Conservation (phyloP, 306 rosid species). For the Lotus japonicus region DNA sequence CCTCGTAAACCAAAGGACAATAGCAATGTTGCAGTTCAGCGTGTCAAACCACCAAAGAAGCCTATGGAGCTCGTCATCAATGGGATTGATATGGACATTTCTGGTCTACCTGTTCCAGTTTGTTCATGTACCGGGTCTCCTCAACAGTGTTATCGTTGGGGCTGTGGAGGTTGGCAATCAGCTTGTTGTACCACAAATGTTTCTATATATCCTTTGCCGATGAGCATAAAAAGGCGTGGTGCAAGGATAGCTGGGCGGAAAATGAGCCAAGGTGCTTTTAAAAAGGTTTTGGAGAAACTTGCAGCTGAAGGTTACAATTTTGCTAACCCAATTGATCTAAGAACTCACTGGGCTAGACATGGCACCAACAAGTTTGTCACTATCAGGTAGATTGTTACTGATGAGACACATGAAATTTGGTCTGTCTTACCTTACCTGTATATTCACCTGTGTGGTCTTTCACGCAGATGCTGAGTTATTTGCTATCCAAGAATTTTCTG, state of each 20-base stretch:
- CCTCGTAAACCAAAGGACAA: slow-evolving; percentile 68
- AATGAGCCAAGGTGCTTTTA: slow-evolving; percentile 97
- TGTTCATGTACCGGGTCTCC: slow-evolving; percentile 89
- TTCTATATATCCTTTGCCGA: slow-evolving; percentile 85
- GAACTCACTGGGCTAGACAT: slow-evolving; percentile 90
- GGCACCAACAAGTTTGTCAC: slow-evolving; percentile 98
- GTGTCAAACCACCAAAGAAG: slow-evolving; percentile 61
- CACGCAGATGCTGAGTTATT: slow-evolving; percentile 51
- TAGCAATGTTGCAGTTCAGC: slow-evolving; percentile 38
- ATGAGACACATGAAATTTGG: slow-evolving; percentile 25
- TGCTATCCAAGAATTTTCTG: slow-evolving; percentile 46
- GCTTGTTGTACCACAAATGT: slow-evolving; percentile 93
- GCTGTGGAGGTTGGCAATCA: slow-evolving; percentile 97
- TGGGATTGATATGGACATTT: slow-evolving; percentile 85
- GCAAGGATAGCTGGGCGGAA: slow-evolving; percentile 96
- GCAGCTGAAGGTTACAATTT: slow-evolving; percentile 86
- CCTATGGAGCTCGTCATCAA: slow-evolving; percentile 74
- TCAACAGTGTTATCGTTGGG: slow-evolving; percentile 96
- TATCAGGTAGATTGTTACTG: slow-evolving; percentile 61
- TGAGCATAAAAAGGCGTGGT: slow-evolving; percentile 91
- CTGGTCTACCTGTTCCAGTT: slow-evolving; percentile 84
- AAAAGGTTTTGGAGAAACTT: slow-evolving; percentile 94
- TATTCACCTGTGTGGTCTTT: slow-evolving; percentile 58
- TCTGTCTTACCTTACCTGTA: slow-evolving; percentile 50
- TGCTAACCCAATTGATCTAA: slow-evolving; percentile 76